Evolutionary conservation across 164 flowering plant species (phyloP), one percentile per base, ranked within the genome.

Genomic region (Aristolochia contorta): DNA sequence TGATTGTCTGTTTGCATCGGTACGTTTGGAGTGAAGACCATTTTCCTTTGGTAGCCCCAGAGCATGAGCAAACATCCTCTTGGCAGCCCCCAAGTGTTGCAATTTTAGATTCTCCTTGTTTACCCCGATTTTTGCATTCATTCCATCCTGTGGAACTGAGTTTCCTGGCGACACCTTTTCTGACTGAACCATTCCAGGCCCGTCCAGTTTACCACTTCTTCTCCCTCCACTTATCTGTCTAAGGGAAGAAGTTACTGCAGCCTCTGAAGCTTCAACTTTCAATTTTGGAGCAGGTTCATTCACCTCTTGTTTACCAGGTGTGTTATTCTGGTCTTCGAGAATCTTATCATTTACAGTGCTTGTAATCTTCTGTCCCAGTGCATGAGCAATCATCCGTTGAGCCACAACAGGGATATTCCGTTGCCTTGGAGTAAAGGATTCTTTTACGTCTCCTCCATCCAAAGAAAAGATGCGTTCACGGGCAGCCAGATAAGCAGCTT

Each of bases 361-460:
- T 59, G 18, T 23, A 43, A 79, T 69, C 74, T 74, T 80, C 66
- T 79, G 81, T 51, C 98, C 98, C 27, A 92, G 79, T 0, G 96
- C 96, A 82, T 83, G 96, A 27, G 89, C 87, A 72, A 92, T 92
- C 98, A 92, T 89, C 24, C 98, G 82, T 18, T 78, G 92, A 51
- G 96, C 98, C 74, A 89, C 98, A 51, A 73, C 87, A 73, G 95
- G 96, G 63, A 72, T 64, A 49, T 64, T 78, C 47, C 82, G 74
- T 69, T 95, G 95, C 76, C 73, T 87, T 64, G 80, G 81, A 61
- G 66, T 65, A 12, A 57, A 63, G 55, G 78, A 53, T 66, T 75
- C 82, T 55, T 59, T 75, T 10, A 57, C 60, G 49, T 72, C 80
- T 33, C 47, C 71, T 20, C 62, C 75, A 63, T 77, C 82, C 59